Evolutionary conservation across 805 yeast species (phyloP).

Genomic region (Suhomyces xylopsoci): DNA sequence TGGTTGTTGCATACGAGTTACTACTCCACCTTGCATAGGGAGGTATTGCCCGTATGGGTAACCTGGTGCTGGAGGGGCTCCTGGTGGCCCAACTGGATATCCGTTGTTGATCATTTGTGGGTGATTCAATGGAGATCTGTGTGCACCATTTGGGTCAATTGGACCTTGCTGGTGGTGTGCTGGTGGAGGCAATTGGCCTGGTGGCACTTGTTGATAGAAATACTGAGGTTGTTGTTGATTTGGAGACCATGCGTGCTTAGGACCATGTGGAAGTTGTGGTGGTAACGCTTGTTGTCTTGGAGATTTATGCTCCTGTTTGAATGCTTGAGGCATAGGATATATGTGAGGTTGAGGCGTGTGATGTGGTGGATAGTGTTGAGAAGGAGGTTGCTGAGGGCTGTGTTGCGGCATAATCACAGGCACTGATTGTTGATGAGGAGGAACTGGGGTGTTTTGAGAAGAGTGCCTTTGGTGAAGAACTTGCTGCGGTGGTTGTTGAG

Average conservation of each 20-base stretch:
- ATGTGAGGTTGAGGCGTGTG: slow-evolving; percentile 7
- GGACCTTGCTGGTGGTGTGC: slow-evolving; percentile 7
- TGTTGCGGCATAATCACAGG: slow-evolving; percentile 5
- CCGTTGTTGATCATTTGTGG: slow-evolving; percentile 18
- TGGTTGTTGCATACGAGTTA: slow-evolving; percentile 19
- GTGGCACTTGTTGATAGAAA: slow-evolving; percentile 19
- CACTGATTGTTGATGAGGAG: slow-evolving; percentile 4
- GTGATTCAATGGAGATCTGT: slow-evolving; percentile 23
- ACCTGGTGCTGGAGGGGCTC: slow-evolving; percentile 30
- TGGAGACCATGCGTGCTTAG: slow-evolving; percentile 27
- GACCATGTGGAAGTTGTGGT: slow-evolving; percentile 27
- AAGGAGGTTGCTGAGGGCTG: slow-evolving; percentile 1
- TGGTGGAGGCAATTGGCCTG: slow-evolving; percentile 9
- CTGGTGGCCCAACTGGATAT: slow-evolving; percentile 13
- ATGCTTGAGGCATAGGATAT: slow-evolving; percentile 12
- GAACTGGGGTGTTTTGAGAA: slow-evolving; percentile 4
- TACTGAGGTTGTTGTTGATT: slow-evolving; percentile 17
- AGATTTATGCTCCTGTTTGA: slow-evolving; percentile 12
- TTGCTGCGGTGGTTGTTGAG: not conserved
- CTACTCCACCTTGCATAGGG: slow-evolving; percentile 32
- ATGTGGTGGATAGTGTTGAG: slow-evolving; percentile 5
- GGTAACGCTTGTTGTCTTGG: slow-evolving; percentile 15
- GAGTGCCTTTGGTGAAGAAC: slow-evolving; percentile 4
- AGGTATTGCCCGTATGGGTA: slow-evolving; percentile 38
- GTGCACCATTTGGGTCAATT: slow-evolving; percentile 7